Evolutionary conservation across 441 rosid species (phyloP), one percentile per base, ranked within the genome.

Genomic region (Jatropha multifida): DNA sequence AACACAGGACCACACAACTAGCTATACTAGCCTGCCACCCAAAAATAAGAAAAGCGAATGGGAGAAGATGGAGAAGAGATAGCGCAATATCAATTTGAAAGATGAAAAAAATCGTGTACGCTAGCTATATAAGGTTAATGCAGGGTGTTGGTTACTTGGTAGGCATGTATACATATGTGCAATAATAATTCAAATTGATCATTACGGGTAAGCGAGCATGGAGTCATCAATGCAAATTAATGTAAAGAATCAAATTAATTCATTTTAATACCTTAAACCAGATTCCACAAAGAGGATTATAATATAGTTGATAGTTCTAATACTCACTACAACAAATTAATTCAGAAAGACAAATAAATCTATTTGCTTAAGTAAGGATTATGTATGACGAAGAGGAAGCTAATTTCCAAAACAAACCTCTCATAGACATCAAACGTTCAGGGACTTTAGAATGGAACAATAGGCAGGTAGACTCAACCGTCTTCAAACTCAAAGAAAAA

Each of bases 401-500:
- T 5, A 17, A 32, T 12, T 65, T 64, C 70, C 20, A 54, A 40
- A 44, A 49, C 69, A 38, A 8, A 59, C 17, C 23, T 4, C 14
- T 71, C 42, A 64, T 23, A 23, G 23, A 23, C 23, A 23, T 23
- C 89, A 46, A 46, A 46, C 0, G 7, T 46, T 46, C 8, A 46
- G 8, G 49, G 49, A 46, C 49, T 46, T 46, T 1, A 46, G 49
- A 46, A 46, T 46, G 49, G 49, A 46, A 46, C 49, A 46, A 46
- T 4, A 46, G 11, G 11, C 9, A 46, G 49, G 49, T 46, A 46
- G 49, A 46, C 49, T 46, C 49, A 46, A 46, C 49, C 9, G 0
- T 46, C 49, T 46, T 46, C 49, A 23, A 23, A 23, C 23, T 23
- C 23, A 23, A 23, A 23, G 23, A 23, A 23, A 23, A 23, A 23